Evolutionary conservation across 225 moss, liverwort and hornwort genomes (phyloP), one percentile per base, ranked within the genome.

Genomic region (Bryum argenteum): DNA sequence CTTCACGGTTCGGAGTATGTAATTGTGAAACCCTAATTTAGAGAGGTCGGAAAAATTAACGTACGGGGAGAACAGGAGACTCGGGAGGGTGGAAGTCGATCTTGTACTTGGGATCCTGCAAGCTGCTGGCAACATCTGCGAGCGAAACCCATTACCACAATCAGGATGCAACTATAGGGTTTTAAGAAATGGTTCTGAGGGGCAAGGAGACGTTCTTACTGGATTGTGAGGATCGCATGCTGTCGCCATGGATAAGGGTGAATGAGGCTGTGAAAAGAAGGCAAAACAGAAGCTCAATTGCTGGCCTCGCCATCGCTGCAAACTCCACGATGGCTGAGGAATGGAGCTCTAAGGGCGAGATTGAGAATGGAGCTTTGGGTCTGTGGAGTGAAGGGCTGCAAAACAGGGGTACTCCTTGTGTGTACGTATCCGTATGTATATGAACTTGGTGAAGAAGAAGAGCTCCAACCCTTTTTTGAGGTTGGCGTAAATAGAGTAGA

Each of bases 101-200:
- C 73, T 85, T 92, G 76, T 91, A 97, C 74, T 97, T 97, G 8
- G 90, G 94, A 23, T 92, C 94, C 77, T 92, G 94, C 74, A 94
- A 83, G 76, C 83, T 89, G 63, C 84, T 89, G 66, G 81, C 74
- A 63, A 87, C 68, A 75, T 79, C 87, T 73, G 72, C 76, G 65
- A 57, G 44, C 33, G 23, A 59, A 63, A 44, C 13, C n/a, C n/a
- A 24, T 5, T 47, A 65, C 28, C 23, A 63, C 23, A 20, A 16
- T 64, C 8, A 73, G 53, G 73, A 39, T 37, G 11, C 44, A 43
- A 21, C 3, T 58, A 1, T 62, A 53, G 69, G 53, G 71, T 45
- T 39, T 69, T 5, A 2, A 79, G 44, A 61, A 54, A 23, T 7
- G 10, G 20, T n/a, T 61, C 21, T 18, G 22, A 22, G 24, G 17